Evolutionary conservation across 2,329 filamentous ascomycete genomes (phyloP), one percentile per base, ranked within the genome.

Genomic region (Podosphaera fusca): DNA sequence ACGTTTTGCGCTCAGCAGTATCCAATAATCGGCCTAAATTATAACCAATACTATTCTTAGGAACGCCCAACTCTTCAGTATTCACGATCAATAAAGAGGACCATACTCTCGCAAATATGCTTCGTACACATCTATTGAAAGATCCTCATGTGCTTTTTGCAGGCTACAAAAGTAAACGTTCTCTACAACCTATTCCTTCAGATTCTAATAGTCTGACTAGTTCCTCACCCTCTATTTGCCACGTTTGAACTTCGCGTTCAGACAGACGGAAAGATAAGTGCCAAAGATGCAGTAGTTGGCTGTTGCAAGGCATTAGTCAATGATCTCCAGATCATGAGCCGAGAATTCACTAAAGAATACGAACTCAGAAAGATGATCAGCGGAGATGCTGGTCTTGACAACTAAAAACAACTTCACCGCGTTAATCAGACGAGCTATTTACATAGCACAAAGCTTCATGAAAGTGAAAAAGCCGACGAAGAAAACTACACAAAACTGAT

Each of bases 21-120:
- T 9, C 29, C 3, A 1, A 14, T 10, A 36, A 21, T 51, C 33
- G 21, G 1, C 31, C 21, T 29, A 21, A 10, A 36, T n/a, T 8
- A 38, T n/a, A 40, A 5, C 7, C 14, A 42, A 53, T 59, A 46
- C 59, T 31, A 6, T 36, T 55, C 40, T 46, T 59, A 92, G 88
- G 87, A 67, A 88, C 94, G 68, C 87, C 90, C 30, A 94, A 95
- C 69, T 88, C 86, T n/a, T 85, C 87, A 8, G 85, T 95, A 70
- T 98, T 98, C 73, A 81, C 87, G 59, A 82, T 98, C 71, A 87
- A 87, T 71, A 96, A 95, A 70, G 92, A 98, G 70, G 92, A 98
- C 65, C 90, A 95, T 72, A 95, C 90, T 0, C 79, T 98, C 33
- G 92, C 84, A 64, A 95, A 98, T 70, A 77, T 98, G 57, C 77